phyloP scores from a whole-genome alignment of 768 basidiomycete genomes.

The Lepiota venenata region DNA sequence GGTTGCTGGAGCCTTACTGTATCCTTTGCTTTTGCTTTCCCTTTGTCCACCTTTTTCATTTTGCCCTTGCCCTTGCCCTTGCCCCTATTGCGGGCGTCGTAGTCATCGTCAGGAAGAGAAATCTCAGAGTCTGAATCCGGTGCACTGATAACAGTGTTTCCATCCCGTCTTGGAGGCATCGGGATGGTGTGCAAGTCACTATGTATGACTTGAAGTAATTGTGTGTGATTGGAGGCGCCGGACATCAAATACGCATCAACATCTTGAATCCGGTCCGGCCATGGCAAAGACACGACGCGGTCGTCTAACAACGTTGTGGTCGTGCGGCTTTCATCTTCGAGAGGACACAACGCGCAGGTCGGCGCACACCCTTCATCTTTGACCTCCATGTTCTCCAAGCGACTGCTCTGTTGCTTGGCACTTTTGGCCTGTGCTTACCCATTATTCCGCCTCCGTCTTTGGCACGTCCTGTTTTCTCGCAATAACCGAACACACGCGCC shows the following conservation, averaged over 20 bases:
- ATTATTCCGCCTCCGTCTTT: not conserved
- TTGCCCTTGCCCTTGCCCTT: slow-evolving; percentile 57
- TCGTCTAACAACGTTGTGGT: slow-evolving; percentile 10
- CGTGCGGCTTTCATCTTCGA: slow-evolving; percentile 9
- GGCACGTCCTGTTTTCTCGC: not conserved
- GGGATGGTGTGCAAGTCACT: slow-evolving; percentile 3
- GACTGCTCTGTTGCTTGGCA: not conserved
- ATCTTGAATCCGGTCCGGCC: not conserved
- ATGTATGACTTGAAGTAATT: not conserved
- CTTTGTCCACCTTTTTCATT: slow-evolving; percentile 25
- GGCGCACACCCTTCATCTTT: not conserved
- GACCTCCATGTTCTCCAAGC: slow-evolving; percentile 7
- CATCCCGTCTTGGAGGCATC: slow-evolving; percentile 34
- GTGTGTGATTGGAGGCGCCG: no score
- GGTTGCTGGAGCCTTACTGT: slow-evolving; percentile 23
- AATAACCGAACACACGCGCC: slow-evolving; percentile 10
- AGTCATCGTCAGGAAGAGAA: slow-evolving; percentile 53
- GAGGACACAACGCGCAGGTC: not conserved
- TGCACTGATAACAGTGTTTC: slow-evolving; percentile 39
- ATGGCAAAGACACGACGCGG: not conserved
- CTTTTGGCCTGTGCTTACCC: slow-evolving; percentile 1
- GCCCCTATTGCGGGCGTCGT: slow-evolving; percentile 44
- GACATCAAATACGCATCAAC: slow-evolving; percentile 7
- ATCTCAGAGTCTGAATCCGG: slow-evolving; percentile 74
- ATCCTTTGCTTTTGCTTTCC: slow-evolving; percentile 54